Percentiles rank a stretch among this genome's conserved stretches.
These are phyloP conservation scores for Solanum rostratum DNA, from an alignment of 257 asterid species.

Conservation along the genomic window DNA sequence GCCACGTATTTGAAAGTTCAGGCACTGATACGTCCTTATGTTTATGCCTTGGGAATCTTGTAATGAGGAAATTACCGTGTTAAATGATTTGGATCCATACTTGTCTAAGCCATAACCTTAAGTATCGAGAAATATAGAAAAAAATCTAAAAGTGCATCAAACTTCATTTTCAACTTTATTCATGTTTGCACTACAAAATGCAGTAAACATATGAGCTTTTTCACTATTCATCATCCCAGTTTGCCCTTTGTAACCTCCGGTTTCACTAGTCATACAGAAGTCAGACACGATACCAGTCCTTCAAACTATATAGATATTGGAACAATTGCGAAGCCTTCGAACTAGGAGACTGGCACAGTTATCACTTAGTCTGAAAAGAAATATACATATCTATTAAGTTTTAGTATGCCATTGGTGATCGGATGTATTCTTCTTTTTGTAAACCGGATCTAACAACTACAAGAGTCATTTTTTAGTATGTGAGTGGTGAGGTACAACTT, in stretches of 20 bases:
- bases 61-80: background rate
- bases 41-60: background rate
- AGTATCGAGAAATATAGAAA: background rate
- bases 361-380: background rate
- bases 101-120: background rate
- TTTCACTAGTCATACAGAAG: background rate
- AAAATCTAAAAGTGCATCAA: background rate
- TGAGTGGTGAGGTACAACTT: background rate
- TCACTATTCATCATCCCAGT: background rate
- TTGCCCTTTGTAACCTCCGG: background rate
- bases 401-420: background rate
- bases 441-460: background rate
- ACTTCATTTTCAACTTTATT: background rate
- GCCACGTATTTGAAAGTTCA: background rate
- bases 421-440: background rate
- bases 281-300: background rate
- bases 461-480: background rate
- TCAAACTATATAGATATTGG: background rate
- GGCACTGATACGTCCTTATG: background rate
- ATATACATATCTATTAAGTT: background rate
- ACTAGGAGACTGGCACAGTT: background rate
- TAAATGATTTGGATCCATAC: background rate
- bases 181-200: background rate
- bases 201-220: background rate
- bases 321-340: background rate